Evolutionary conservation across 1,139 yeast genomes (phyloP).

Genomic region (Meyerozyma carpophila): DNA sequence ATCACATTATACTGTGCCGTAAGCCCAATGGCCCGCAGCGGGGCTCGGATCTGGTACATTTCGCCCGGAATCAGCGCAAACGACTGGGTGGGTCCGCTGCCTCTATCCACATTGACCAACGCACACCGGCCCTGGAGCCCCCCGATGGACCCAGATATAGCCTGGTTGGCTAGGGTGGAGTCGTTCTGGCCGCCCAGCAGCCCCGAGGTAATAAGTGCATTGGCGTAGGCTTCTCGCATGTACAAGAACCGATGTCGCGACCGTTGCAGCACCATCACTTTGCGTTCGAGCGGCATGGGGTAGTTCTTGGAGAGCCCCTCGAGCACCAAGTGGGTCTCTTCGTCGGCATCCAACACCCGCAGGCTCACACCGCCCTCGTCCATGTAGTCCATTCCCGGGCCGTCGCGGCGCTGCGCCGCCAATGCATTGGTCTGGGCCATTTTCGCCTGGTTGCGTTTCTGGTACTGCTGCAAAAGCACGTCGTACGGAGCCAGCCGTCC

Average conservation of each 20-base stretch:
- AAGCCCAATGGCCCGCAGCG: constrained; percentile 44
- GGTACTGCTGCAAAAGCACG: constrained; percentile 80
- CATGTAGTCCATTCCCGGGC: constrained; percentile 16
- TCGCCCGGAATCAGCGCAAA: constrained; percentile 51
- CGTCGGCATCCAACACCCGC: constrained; percentile 62
- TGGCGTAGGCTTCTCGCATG: constrained; percentile 79
- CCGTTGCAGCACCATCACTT: constrained; percentile 65
- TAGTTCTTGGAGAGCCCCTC: constrained; percentile 83
- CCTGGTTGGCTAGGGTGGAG: constrained; percentile 45
- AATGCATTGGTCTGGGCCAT: constrained; percentile 78
- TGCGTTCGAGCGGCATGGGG: constrained; percentile 79
- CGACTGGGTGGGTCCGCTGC: constrained; percentile 39
- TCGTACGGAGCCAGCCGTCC: constrained; percentile 95
- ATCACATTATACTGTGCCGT: constrained; percentile 41
- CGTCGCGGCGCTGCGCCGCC: constrained; percentile 46
- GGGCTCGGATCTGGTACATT: constrained; percentile 57
- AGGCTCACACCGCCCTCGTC: constrained; percentile 17
- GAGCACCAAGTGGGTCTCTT: constrained; percentile 88
- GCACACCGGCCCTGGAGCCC: constrained; percentile 76
- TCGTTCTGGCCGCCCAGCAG: constrained; percentile 26
- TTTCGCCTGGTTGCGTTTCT: constrained; percentile 87
- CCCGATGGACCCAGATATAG: constrained; percentile 55
- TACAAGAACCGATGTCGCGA: constrained; percentile 68
- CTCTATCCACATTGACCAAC: constrained; percentile 55
- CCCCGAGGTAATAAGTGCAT: constrained; percentile 40